These are phyloP conservation scores for Echinochloa phyllopogon DNA, from an alignment of 176 grass and related monocot genomes.

Conservation along the genomic window DNA sequence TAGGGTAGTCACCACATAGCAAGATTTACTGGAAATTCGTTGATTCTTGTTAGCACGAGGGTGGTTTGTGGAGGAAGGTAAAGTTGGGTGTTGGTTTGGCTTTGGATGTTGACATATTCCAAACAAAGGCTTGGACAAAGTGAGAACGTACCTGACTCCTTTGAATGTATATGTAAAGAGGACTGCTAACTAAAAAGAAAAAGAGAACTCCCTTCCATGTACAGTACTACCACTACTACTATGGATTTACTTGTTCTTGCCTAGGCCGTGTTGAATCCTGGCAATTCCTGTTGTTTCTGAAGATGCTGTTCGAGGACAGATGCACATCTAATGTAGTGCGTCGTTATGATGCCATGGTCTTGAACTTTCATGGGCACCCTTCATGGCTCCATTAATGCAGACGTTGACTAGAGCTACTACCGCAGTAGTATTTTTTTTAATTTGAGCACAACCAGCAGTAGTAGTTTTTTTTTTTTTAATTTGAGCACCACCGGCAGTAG, in stretches of 20 bases:
- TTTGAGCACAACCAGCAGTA: too few relatives aligned
- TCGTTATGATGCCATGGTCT: too few relatives aligned
- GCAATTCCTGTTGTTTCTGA: background rate
- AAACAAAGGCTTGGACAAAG: conserved; percentile 22
- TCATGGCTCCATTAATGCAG: too few relatives aligned
- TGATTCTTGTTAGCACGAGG: conserved; percentile 28
- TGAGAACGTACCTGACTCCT: background rate
- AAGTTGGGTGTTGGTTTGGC: conserved; percentile 5
- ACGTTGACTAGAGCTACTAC: too few relatives aligned
- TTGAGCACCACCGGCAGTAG: too few relatives aligned
- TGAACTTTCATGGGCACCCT: too few relatives aligned
- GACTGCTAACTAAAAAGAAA: conserved; percentile 24
- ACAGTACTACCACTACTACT: background rate
- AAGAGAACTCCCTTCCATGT: background rate
- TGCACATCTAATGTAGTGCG: background rate
- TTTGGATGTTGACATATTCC: conserved; percentile 32
- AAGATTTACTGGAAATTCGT: conserved; percentile 31
- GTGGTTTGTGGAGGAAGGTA: conserved; percentile 26
- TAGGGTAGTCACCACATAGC: conserved; percentile 55
- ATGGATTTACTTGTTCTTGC: background rate
- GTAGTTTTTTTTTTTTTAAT: too few relatives aligned
- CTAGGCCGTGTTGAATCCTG: background rate
- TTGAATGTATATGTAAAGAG: conserved; percentile 38
- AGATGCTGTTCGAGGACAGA: background rate
- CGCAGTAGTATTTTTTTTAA: too few relatives aligned